Evolutionary conservation across 2,329 filamentous ascomycete genomes (phyloP).

Genomic region (Exophiala spinifera): DNA sequence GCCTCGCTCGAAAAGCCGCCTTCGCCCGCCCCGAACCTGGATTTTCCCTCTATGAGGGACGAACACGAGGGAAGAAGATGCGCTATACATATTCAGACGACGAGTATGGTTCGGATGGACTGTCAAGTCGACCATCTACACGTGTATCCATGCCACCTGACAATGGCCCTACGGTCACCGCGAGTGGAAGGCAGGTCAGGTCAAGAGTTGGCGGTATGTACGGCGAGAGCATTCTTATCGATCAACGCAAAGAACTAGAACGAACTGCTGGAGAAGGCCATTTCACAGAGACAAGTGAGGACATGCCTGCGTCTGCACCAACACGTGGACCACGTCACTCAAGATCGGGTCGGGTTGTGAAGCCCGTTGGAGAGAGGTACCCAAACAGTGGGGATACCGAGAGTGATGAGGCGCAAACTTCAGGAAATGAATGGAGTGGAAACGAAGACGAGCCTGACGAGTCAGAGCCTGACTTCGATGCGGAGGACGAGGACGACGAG

Average conservation of each 20-base stretch:
- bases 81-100: slow-evolving; percentile 94
- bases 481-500: slow-evolving; percentile 61
- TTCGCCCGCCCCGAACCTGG: slow-evolving; percentile 85
- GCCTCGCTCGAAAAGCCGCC: slow-evolving; percentile 76
- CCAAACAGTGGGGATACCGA: slow-evolving; percentile 45
- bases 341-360: slow-evolving; percentile 19
- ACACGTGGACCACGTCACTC: slow-evolving; percentile 36
- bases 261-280: slow-evolving; percentile 42
- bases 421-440: slow-evolving; percentile 52
- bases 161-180: slow-evolving; percentile 65
- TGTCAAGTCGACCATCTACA: slow-evolving; percentile 62
- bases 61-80: slow-evolving; percentile 91
- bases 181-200: slow-evolving; percentile 79
- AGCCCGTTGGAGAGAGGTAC: slow-evolving; percentile 26
- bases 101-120: slow-evolving; percentile 59
- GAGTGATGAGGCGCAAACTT: slow-evolving; percentile 59
- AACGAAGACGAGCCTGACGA: slow-evolving; percentile 39
- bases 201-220: slow-evolving; percentile 53
- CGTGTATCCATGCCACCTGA: slow-evolving; percentile 72
- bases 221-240: slow-evolving; percentile 55
- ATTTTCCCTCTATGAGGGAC: slow-evolving; percentile 91
- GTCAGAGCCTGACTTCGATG: slow-evolving; percentile 71
- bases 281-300: slow-evolving; percentile 44
- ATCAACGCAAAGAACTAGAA: slow-evolving; percentile 42
- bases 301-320: slow-evolving; percentile 40